Percentiles rank a stretch among this genome's conserved stretches.
Evolutionary conservation across 164 flowering plant genomes (phyloP).

Genomic region (Tetracentron sinense): DNA sequence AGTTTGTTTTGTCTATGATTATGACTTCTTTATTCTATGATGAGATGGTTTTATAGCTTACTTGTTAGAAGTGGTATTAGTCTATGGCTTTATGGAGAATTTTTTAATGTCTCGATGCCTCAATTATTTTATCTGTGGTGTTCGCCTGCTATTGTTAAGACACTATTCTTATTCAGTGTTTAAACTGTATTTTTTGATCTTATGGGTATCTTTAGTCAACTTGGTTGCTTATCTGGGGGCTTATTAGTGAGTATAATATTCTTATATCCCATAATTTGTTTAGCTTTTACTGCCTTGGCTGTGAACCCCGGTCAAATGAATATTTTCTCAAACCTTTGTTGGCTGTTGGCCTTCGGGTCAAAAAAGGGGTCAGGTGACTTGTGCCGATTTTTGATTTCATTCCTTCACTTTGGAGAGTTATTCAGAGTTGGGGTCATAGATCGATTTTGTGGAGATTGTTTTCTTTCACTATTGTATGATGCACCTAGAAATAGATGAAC

Average conservation of each 20-base stretch:
- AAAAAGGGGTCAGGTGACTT: background rate
- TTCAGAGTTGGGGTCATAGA: background rate
- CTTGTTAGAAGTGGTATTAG: slow-evolving; percentile 5
- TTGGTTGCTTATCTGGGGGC: no score
- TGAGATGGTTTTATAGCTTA: slow-evolving; percentile 16
- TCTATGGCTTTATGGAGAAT: background rate
- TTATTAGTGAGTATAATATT: background rate
- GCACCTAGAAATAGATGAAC: no score
- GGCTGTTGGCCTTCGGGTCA: background rate
- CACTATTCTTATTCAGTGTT: background rate
- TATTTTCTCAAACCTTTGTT: background rate
- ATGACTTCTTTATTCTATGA: slow-evolving; percentile 20
- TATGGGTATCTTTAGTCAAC: no score
- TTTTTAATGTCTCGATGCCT: background rate
- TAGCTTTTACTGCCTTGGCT: background rate
- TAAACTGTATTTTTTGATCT: no score
- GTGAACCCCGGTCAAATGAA: background rate
- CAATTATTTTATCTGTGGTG: background rate
- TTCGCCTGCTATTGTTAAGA: background rate
- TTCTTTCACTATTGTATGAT: no score
- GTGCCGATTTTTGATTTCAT: no score
- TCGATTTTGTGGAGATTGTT: no score
- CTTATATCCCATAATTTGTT: background rate
- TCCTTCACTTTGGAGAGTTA: background rate
- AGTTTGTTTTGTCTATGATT: slow-evolving; percentile 44